Conservation (phyloP, 192 early-diverging fungal genomes). For the Kappamyces sp. region DNA sequence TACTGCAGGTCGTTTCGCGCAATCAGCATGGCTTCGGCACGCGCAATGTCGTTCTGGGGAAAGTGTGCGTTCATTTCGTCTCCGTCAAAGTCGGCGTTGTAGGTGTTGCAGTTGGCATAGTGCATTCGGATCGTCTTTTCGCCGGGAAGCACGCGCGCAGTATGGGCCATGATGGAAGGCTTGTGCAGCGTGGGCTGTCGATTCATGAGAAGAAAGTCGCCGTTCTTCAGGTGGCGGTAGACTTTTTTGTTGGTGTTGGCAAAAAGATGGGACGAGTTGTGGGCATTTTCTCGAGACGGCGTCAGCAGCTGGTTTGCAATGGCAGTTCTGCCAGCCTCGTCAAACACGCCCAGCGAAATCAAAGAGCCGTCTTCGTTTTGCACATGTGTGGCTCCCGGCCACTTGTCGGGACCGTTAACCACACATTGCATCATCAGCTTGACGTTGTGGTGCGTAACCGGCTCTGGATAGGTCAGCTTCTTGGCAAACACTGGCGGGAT, state of each 20-base stretch:
- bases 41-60: constrained; percentile 94
- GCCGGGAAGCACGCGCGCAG: constrained; percentile 86
- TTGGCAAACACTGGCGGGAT: constrained; percentile 94
- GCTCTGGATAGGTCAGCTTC: constrained; percentile 95
- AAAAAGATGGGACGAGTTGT: constrained; percentile 27
- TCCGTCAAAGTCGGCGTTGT: constrained; percentile 95
- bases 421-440: constrained; percentile 84
- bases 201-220: constrained; percentile 95
- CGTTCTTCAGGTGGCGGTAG: constrained; percentile 89
- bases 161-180: constrained; percentile 98
- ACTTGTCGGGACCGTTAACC: constrained; percentile 89
- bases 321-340: constrained; percentile 82
- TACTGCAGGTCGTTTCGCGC: constrained; percentile 94
- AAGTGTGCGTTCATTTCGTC: constrained; percentile 99
- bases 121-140: constrained; percentile 99
- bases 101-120: constrained; percentile 71
- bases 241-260: constrained; percentile 93
- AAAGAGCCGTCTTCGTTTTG: constrained; percentile 94
- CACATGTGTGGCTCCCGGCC: constrained; percentile 94
- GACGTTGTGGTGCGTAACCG: constrained; percentile 93
- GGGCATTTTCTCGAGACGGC: constrained; percentile 21
- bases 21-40: constrained; percentile 93
- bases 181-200: constrained; percentile 99
- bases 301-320: constrained; percentile 86
- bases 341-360: constrained; percentile 70